Percentiles rank a stretch among this genome's conserved stretches.
phyloP scores from a whole-genome alignment of 306 rosid species.

The Rubus idaeus region DNA sequence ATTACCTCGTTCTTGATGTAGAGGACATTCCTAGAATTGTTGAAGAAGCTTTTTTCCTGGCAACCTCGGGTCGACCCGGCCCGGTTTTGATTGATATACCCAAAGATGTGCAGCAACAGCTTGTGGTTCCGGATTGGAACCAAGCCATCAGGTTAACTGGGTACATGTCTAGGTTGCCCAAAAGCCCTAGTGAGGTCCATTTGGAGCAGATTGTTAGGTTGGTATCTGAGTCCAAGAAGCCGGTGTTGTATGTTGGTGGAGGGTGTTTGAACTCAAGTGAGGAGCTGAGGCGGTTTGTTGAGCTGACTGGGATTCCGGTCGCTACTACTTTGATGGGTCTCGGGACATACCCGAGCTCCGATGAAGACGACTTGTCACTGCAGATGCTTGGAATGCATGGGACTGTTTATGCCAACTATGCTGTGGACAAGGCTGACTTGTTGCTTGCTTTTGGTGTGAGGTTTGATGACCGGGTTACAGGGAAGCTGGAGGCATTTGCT shows the following conservation, averaged over 20 bases:
- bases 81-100: conserved; percentile 81
- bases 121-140: conserved; percentile 73
- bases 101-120: conserved; percentile 85
- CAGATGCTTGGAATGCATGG: conserved; percentile 96
- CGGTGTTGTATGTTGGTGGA: conserved; percentile 83
- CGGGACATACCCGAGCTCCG: conserved; percentile 53
- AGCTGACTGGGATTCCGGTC: conserved; percentile 71
- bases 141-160: conserved; percentile 51
- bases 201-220: conserved; percentile 64
- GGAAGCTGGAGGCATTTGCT: conserved; percentile 85
- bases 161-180: conserved; percentile 65
- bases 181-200: conserved; percentile 32
- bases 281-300: conserved; percentile 64
- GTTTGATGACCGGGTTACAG: conserved; percentile 90
- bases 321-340: conserved; percentile 91
- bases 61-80: conserved; percentile 80
- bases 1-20: conserved; percentile 82
- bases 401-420: conserved; percentile 87
- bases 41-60: conserved; percentile 66
- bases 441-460: conserved; percentile 92
- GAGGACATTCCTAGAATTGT: conserved; percentile 85
- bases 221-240: conserved; percentile 58
- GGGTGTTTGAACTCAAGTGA: conserved; percentile 78
- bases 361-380: conserved; percentile 48
- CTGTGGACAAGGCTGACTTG: conserved; percentile 71